Evolutionary conservation across 163 green algal species (phyloP).

Genomic region (Chlamydomonas reinhardtii): DNA sequence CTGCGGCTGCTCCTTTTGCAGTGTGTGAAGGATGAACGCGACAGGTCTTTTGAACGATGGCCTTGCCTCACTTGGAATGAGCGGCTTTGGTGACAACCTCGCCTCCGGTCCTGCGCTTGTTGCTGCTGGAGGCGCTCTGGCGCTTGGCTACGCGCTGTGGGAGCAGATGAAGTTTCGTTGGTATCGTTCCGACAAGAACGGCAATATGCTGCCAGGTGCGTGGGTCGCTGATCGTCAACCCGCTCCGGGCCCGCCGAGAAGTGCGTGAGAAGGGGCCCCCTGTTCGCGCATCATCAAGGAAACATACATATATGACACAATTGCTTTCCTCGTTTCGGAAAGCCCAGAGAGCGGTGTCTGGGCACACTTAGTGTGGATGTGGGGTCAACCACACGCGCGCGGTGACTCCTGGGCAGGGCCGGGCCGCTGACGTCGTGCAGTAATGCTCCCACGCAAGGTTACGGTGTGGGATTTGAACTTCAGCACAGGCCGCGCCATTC

Average conservation of each 20-base stretch:
- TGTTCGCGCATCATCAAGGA: too few relatives aligned
- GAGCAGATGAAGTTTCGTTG: conserved; percentile 33
- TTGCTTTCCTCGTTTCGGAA: background rate
- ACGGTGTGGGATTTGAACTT: too few relatives aligned
- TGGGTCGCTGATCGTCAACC: background rate
- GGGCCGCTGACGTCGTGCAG: too few relatives aligned
- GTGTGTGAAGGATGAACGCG: conserved; percentile 7
- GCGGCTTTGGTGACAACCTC: conserved; percentile 13
- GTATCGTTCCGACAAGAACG: conserved; percentile 3
- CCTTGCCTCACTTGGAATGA: background rate
- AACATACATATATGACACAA: too few relatives aligned
- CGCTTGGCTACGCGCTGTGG: conserved; percentile 34
- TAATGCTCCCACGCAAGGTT: too few relatives aligned
- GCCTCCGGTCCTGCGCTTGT: conserved; percentile 22
- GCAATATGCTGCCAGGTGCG: conserved; percentile 9
- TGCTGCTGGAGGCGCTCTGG: conserved; percentile 1
- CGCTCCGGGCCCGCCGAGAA: background rate
- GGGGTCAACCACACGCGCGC: too few relatives aligned
- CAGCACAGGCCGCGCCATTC: too few relatives aligned
- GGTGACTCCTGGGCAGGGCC: too few relatives aligned
- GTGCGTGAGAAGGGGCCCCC: too few relatives aligned
- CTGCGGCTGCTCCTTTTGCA: background rate
- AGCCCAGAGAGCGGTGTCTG: background rate
- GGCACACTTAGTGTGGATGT: too few relatives aligned
- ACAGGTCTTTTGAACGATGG: background rate